Conservation (phyloP, 768 basidiomycete genomes). For the Tulasnella sp. region DNA sequence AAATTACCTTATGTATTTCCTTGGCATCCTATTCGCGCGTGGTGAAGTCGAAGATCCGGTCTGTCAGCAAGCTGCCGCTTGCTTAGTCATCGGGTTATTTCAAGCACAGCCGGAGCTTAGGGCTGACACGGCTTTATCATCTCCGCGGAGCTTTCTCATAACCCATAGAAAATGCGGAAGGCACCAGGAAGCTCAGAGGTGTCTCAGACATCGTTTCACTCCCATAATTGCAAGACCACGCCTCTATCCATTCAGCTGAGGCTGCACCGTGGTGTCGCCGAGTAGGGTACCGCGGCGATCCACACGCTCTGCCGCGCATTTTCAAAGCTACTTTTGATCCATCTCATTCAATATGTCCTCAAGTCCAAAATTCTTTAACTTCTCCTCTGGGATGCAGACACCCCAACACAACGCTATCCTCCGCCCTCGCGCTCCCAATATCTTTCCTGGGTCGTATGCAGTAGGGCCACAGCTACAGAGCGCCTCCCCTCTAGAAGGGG, state of each 20-base stretch:
- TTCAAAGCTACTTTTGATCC: background rate
- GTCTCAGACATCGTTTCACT: background rate
- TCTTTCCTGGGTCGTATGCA: slow-evolving; percentile 26
- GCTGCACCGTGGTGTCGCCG: background rate
- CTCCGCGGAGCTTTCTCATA: background rate
- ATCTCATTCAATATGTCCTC: background rate
- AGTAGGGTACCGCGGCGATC: background rate
- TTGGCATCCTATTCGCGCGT: too few species aligned
- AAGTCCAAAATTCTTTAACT: background rate
- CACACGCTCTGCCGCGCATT: background rate
- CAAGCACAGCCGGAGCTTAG: slow-evolving; percentile 4
- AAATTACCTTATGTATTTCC: background rate
- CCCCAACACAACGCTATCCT: slow-evolving; percentile 4
- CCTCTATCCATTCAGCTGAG: background rate
- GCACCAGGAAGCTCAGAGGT: background rate
- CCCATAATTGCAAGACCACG: background rate
- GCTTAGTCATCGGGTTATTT: background rate
- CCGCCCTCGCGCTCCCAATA: background rate
- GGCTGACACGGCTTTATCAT: slow-evolving; percentile 11
- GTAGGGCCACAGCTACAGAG: background rate
- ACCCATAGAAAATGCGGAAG: background rate
- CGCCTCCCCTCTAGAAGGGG: background rate
- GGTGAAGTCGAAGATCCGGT: too few species aligned
- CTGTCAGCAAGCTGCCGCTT: background rate
- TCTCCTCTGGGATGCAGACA: slow-evolving; percentile 1